Evolutionary conservation across 768 basidiomycete genomes (phyloP), one percentile per base, ranked within the genome.

Genomic region (Mrakia frigida): DNA sequence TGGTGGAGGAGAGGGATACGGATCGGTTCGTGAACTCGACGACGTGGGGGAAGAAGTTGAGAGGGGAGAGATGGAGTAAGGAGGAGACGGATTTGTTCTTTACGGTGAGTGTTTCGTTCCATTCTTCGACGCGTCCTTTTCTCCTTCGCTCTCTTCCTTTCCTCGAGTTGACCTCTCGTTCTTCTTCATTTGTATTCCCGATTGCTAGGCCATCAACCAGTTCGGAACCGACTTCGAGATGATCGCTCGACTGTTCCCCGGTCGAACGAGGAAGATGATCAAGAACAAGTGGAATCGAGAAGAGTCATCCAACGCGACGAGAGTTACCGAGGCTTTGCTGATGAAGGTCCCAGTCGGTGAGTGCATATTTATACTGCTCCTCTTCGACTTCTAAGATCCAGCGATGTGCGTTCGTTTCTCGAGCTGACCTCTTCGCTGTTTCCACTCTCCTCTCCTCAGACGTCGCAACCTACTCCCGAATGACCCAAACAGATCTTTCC

Each of bases 141-240:
- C 11, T 46, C 46, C 18, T 7, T 50, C 46, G 13, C 18, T 21
- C n/a, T 21, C 46, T 50, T 50, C n/a, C n/a, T n/a, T n/a, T n/a
- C n/a, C n/a, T 50, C 39, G 39, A 41, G 39, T 41, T 31, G 35
- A 56, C 52, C 2, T 46, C 23, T 28, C 33, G 21, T n/a, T 25
- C 23, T 46, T 39, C 11, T 7, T 37, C 69, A 46, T 25, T 70
- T 43, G 28, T 68, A 35, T 56, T 79, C n/a, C 28, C 11, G 72
- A 74, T 79, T 23, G 4, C 39, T 46, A 95, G 94, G 92, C 92
- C n/a, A 85, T 95, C 41, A 87, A 89, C 5, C 93, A 94, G 81
- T 94, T 93, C 79, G 93, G 93, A 43, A 92, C 94, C 82, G 94
- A 95, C 80, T 96, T 95, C 81, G 93, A 95, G 82, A 87, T 95